A percentile compares a stretch with the other conserved stretches of the same genome.
Evolutionary conservation across 345 rosid genomes (phyloP).

Genomic region (Eutrema yunnanense): DNA sequence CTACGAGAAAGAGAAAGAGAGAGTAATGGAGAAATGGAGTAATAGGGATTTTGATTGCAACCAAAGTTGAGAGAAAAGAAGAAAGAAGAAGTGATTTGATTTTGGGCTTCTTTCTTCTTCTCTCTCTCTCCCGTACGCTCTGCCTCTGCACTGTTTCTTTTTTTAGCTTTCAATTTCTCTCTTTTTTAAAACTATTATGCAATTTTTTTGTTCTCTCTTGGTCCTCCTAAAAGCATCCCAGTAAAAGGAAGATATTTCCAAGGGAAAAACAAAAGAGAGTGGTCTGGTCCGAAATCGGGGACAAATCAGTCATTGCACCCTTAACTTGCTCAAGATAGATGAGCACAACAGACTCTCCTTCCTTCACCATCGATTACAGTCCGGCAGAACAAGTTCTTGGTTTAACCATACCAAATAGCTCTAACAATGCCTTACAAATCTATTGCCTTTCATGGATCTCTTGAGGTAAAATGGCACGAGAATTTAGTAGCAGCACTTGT

Average conservation of each 20-base stretch:
- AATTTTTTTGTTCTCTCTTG: neutral
- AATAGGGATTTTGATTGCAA: neutral
- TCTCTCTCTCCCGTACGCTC: conserved; percentile 37
- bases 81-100: neutral
- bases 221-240: neutral
- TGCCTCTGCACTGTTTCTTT: conserved; percentile 22
- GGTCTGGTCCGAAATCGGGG: conserved; percentile 5
- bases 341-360: no score
- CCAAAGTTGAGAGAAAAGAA: conserved; percentile 10
- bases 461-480: no score
- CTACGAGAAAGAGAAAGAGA: neutral
- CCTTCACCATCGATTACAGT: no score
- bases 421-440: no score
- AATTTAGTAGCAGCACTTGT: no score
- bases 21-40: neutral
- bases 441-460: no score
- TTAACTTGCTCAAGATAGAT: no score
- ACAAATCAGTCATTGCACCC: conserved; percentile 1
- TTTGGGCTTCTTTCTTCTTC: neutral
- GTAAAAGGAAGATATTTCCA: conserved; percentile 1
- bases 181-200: no score
- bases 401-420: no score
- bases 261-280: no score
- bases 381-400: no score
- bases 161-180: neutral